Base-by-base conservation (phyloP, 352 stramenopile genomes). In the Globisporangium spiculum region DNA sequence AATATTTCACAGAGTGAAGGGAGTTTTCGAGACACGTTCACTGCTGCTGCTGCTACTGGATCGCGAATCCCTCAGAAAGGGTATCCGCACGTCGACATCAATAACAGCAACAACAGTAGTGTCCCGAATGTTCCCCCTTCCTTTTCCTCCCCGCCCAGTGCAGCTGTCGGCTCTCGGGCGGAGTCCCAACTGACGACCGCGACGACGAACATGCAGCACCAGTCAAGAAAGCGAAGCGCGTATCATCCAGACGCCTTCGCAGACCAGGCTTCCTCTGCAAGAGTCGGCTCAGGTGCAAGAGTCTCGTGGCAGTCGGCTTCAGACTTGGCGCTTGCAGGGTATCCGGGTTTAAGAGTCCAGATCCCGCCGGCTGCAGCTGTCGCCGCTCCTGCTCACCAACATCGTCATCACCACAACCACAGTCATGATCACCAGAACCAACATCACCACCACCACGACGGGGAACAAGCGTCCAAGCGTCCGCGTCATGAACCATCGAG, bases 401-500 rank as follows among this genome's bases (percentile, higher is more conserved):
- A 26, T 2, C 26, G 65, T n/a, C 34, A 59, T 12, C 54, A 26
- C 55, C 63, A 46, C 22, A 27, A 26, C 58, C 63, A 46, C 18
- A 27, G 64, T 20, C 22, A 68, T 65, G 64, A 34, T 73, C 56
- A 75, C 20, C 60, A 44, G 36, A 32, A 34, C 64, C 44, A 18
- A 61, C 70, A 68, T 4, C 65, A 66, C 22, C 44, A 69, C 56
- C 65, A 70, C 58, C 59, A 56, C 20, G 46, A 60, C 8, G 62
- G 60, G 2, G 56, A 65, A 4, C 41, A 59, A 7, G 57, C 48
- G 1, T 44, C 65, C 4, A 85, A 86, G 66, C 76, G 75, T 6
- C 58, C 74, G n/a, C 69, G 76, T 8, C 72, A 68, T 58, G 76
- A 83, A 20, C 70, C 78, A 5, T 64, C 65, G 56, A 84, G 79